phyloP scores from a whole-genome alignment of 148 eudicot species.

The Rhododendron mucronatum region DNA sequence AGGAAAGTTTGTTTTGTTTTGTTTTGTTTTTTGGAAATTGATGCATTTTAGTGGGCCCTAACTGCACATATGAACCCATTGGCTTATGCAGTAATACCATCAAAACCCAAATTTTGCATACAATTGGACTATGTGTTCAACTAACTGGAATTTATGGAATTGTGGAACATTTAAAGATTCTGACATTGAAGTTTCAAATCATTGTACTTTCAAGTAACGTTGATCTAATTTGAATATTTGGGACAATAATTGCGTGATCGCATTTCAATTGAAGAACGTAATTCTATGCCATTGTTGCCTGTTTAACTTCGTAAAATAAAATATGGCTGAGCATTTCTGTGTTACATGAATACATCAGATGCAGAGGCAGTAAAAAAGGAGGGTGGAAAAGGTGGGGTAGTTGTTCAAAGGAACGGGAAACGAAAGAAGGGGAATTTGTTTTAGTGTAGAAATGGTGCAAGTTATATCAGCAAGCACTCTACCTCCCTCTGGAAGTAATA shows the following conservation, averaged over 20 bases:
- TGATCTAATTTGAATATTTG: background rate
- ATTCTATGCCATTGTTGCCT: background rate
- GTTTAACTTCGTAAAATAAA: background rate
- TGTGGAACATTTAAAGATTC: background rate
- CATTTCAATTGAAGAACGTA: background rate
- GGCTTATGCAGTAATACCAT: background rate
- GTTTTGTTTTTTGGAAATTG: no score
- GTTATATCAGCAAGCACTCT: constrained; percentile 50
- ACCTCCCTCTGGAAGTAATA: constrained; percentile 43
- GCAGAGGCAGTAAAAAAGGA: background rate
- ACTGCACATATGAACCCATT: background rate
- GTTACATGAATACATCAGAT: constrained; percentile 5
- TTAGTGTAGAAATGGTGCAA: constrained; percentile 28
- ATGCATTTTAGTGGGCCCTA: background rate
- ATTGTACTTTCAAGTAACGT: background rate
- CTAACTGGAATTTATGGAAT: background rate
- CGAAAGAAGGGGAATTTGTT: background rate
- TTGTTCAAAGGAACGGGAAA: background rate
- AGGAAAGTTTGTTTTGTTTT: background rate
- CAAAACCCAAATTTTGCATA: background rate
- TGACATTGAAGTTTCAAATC: background rate
- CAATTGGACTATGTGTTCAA: no score
- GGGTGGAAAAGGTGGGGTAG: constrained; percentile 2
- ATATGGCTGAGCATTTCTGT: constrained; percentile 1
- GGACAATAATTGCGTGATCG: background rate